Percentiles rank a stretch among this genome's conserved stretches.
phyloP scores from a whole-genome alignment of 1,284 basidiomycete genomes.

The Pseudozyma tsukubaensis region DNA sequence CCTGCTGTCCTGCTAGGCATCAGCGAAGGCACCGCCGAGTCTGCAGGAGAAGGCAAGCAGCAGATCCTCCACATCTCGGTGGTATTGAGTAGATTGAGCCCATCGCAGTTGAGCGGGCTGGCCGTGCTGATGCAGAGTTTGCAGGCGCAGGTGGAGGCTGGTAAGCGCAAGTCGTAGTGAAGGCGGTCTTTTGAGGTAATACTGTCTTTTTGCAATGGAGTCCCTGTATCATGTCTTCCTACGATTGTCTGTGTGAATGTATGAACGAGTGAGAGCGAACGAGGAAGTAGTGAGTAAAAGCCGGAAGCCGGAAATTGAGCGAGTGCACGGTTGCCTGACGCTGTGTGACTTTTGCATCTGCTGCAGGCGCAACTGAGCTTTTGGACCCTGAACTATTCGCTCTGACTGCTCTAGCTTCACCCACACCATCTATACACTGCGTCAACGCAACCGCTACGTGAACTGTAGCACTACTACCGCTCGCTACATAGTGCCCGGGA shows the following conservation, averaged over 20 bases:
- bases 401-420: background rate
- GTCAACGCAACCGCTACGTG: background rate
- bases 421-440: background rate
- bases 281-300: background rate
- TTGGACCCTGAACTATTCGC: slow-evolving; percentile 6
- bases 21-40: slow-evolving; percentile 48
- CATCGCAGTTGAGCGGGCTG: slow-evolving; percentile 61
- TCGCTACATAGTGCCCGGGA: no score
- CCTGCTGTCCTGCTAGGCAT: slow-evolving; percentile 65
- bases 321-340: slow-evolving; percentile 13
- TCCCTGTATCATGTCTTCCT: background rate
- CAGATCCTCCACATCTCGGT: slow-evolving; percentile 65
- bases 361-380: no score
- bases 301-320: slow-evolving; percentile 6
- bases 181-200: no score
- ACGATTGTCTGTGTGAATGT: background rate
- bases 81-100: slow-evolving; percentile 61
- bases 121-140: slow-evolving; percentile 64
- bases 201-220: background rate
- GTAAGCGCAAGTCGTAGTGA: slow-evolving; percentile 38
- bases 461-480: no score
- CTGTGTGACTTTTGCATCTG: slow-evolving; percentile 5
- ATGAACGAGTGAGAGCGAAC: background rate
- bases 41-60: slow-evolving; percentile 27
- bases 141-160: slow-evolving; percentile 53